A percentile compares a stretch with the other conserved stretches of the same genome.
Conservation (phyloP, 2,329 filamentous ascomycete genomes). For the Colletotrichum magnum region DNA sequence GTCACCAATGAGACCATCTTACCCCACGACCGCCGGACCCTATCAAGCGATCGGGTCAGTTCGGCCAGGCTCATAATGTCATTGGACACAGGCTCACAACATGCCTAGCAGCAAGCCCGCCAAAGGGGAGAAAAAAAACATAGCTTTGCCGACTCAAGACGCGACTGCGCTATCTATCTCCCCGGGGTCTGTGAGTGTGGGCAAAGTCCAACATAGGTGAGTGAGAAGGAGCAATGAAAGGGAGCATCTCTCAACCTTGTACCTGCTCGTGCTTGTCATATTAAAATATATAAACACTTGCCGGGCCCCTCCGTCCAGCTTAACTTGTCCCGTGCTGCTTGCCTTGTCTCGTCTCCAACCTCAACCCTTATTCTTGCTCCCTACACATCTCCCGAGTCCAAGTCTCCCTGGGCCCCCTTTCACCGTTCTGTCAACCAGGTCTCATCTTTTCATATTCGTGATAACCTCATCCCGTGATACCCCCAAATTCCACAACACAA, state of each 20-base stretch:
- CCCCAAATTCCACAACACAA: slow-evolving; percentile 37
- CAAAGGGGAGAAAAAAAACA: neutral
- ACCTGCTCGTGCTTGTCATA: neutral
- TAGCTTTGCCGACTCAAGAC: slow-evolving; percentile 32
- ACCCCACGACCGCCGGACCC: slow-evolving; percentile 37
- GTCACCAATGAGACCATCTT: slow-evolving; percentile 39
- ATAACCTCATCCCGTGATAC: slow-evolving; percentile 17
- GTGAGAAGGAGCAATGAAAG: neutral
- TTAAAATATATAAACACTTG: slow-evolving; percentile 30
- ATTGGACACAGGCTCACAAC: slow-evolving; percentile 18
- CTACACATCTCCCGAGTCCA: neutral
- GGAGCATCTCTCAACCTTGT: slow-evolving; percentile 30
- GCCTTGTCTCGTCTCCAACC: slow-evolving; percentile 21
- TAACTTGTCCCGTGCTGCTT: slow-evolving; percentile 13
- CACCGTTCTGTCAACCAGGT: neutral
- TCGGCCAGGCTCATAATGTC: slow-evolving; percentile 15
- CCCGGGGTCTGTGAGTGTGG: slow-evolving; percentile 18
- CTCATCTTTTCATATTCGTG: slow-evolving; percentile 16
- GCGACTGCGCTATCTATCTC: slow-evolving; percentile 38
- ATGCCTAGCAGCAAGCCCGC: neutral
- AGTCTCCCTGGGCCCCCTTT: slow-evolving; percentile 3
- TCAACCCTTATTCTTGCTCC: neutral
- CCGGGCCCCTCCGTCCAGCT: slow-evolving; percentile 13
- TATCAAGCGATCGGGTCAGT: slow-evolving; percentile 39
- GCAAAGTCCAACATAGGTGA: slow-evolving; percentile 31